These are phyloP conservation scores for Lasiodiplodia hormozganensis DNA, from an alignment of 2,329 filamentous ascomycete species.

Conservation along the genomic window DNA sequence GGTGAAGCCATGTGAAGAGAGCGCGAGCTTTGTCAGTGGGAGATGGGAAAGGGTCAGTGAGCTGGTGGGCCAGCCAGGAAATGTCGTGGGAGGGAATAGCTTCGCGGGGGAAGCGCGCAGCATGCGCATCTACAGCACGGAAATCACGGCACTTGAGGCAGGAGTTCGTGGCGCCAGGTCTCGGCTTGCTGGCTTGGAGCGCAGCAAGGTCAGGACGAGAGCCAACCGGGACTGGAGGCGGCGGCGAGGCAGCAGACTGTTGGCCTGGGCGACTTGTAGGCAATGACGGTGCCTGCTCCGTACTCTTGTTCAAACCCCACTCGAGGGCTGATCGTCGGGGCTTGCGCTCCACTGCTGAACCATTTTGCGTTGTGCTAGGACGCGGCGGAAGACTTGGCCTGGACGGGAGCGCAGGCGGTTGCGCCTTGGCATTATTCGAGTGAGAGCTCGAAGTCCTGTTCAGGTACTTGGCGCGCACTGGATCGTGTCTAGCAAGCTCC, in stretches of 20 bases:
- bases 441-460: conserved; percentile 15
- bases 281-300: conserved; percentile 41
- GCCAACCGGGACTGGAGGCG: conserved; percentile 60
- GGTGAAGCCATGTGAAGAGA: conserved; percentile 94
- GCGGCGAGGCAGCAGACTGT: conserved; percentile 36
- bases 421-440: conserved; percentile 28
- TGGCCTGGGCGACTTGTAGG: conserved; percentile 30
- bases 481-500: conserved; percentile 39
- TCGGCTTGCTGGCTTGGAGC: conserved; percentile 55
- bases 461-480: conserved; percentile 28
- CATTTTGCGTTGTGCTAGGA: conserved; percentile 31
- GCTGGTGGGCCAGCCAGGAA: conserved; percentile 75
- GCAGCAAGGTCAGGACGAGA: conserved; percentile 66
- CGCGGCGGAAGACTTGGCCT: conserved; percentile 39
- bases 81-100: conserved; percentile 73
- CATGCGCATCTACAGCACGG: conserved; percentile 78
- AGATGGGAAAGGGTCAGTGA: conserved; percentile 81
- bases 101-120: conserved; percentile 75
- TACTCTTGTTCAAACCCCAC: conserved; percentile 52
- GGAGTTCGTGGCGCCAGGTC: conserved; percentile 36
- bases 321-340: conserved; percentile 56
- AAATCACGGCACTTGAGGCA: conserved; percentile 91
- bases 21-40: conserved; percentile 88
- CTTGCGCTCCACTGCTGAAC: conserved; percentile 38
- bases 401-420: conserved; percentile 36